A percentile compares a stretch with the other conserved stretches of the same genome.
phyloP scores from a whole-genome alignment of 202 grass and related monocot genomes.

The Carex sylvatica region DNA sequence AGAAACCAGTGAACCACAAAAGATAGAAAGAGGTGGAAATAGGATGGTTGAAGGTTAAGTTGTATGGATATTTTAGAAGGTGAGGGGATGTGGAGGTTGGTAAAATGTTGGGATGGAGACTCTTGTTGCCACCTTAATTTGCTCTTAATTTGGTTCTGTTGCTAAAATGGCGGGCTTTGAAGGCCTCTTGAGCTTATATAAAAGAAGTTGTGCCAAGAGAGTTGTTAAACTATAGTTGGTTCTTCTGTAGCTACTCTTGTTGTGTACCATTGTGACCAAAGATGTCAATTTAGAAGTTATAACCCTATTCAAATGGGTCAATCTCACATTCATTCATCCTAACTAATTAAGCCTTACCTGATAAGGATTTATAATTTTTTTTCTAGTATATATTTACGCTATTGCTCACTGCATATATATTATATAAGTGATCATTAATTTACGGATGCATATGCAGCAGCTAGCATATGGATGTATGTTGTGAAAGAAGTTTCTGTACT shows the following conservation, averaged over 20 bases:
- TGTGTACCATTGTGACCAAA: not conserved
- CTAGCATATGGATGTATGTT: too few relatives aligned
- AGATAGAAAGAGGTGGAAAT: conserved; percentile 20
- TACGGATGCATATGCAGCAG: too few relatives aligned
- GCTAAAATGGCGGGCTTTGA: conserved; percentile 11
- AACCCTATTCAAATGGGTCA: not conserved
- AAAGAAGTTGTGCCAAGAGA: conserved; percentile 19
- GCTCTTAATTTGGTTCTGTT: conserved; percentile 22
- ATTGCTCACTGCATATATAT: too few relatives aligned
- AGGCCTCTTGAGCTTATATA: conserved; percentile 19
- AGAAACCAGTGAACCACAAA: conserved; percentile 31
- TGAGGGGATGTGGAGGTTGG: conserved; percentile 19
- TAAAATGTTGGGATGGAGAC: conserved; percentile 30
- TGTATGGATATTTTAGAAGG: conserved; percentile 10
- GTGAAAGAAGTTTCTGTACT: too few relatives aligned
- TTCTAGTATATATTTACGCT: not conserved
- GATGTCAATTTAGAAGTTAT: not conserved
- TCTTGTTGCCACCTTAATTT: conserved; percentile 22
- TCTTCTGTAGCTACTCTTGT: not conserved
- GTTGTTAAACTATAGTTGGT: not conserved
- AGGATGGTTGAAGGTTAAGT: conserved; percentile 30
- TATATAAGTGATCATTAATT: too few relatives aligned
- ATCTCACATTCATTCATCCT: not conserved
- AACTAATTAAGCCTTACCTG: too few relatives aligned
- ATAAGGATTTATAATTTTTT: not conserved